A percentile compares a stretch with the other conserved stretches of the same genome.
These are phyloP conservation scores for Phialemonium atrogriseum DNA, from an alignment of 2,329 filamentous ascomycete genomes.

Conservation along the genomic window DNA sequence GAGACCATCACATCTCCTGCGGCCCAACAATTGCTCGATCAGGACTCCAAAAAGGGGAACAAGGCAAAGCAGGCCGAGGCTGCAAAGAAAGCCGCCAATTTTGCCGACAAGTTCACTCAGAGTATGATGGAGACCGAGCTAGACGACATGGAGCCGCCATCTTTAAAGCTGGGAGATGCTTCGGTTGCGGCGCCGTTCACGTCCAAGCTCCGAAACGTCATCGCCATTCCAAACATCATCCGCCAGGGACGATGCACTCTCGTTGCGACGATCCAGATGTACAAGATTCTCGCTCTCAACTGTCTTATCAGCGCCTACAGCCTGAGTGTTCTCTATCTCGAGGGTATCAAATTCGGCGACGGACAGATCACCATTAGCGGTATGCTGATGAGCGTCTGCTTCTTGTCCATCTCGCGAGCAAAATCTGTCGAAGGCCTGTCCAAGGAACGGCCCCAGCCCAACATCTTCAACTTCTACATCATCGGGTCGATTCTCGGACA, in stretches of 20 bases:
- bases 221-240: slow-evolving; percentile 97
- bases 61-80: slow-evolving; percentile 56
- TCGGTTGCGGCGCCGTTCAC: slow-evolving; percentile 97
- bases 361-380: slow-evolving; percentile 97
- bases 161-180: slow-evolving; percentile 93
- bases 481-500: slow-evolving; percentile 96
- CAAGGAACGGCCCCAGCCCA: slow-evolving; percentile 94
- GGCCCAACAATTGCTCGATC: slow-evolving; percentile 50
- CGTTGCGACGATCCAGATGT: slow-evolving; percentile 99
- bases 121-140: slow-evolving; percentile 87
- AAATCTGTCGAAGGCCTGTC: slow-evolving; percentile 92
- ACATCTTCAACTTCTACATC: slow-evolving; percentile 99
- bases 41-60: slow-evolving; percentile 32
- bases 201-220: slow-evolving; percentile 91
- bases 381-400: slow-evolving; percentile 99
- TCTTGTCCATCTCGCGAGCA: slow-evolving; percentile 95
- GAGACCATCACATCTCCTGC: slow-evolving; percentile 61
- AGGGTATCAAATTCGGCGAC: slow-evolving; percentile 98
- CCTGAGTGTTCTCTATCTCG: slow-evolving; percentile 88
- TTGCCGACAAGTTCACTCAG: slow-evolving; percentile 80
- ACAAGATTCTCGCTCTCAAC: slow-evolving; percentile 97
- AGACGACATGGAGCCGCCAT: slow-evolving; percentile 83
- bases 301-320: slow-evolving; percentile 98
- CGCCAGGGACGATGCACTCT: slow-evolving; percentile 95
- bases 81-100: slow-evolving; percentile 62